These are phyloP conservation scores for Metschnikowia hibisci DNA, from an alignment of 805 yeast genomes.

Conservation along the genomic window DNA sequence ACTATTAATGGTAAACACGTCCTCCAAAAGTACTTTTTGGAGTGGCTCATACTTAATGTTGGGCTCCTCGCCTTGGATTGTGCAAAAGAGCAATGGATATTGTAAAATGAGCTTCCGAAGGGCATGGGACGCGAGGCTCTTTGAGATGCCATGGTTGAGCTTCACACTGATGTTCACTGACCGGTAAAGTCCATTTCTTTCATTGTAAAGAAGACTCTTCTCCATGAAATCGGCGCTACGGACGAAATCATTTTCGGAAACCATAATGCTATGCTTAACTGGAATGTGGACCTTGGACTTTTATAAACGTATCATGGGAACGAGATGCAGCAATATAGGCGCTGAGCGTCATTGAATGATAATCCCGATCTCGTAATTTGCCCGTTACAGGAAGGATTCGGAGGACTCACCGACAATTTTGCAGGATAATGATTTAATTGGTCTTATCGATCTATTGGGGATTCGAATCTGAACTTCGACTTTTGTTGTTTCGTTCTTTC, in stretches of 20 bases:
- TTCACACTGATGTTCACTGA: conserved; percentile 9
- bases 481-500: too few species aligned
- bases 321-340: background rate
- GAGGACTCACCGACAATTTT: too few species aligned
- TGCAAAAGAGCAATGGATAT: conserved; percentile 9
- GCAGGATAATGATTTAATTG: too few species aligned
- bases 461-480: too few species aligned
- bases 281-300: background rate
- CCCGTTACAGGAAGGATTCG: too few species aligned
- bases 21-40: conserved; percentile 5
- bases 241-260: conserved; percentile 6
- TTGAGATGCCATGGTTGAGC: conserved; percentile 5
- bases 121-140: conserved; percentile 5
- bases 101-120: conserved; percentile 10
- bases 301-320: background rate
- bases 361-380: too few species aligned
- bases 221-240: conserved; percentile 9
- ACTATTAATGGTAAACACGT: conserved; percentile 2
- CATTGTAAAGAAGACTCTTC: conserved; percentile 8
- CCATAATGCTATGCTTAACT: background rate
- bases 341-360: background rate
- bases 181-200: conserved; percentile 7
- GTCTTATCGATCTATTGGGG: too few species aligned
- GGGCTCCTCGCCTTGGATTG: conserved; percentile 8
- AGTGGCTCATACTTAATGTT: conserved; percentile 8